These are phyloP conservation scores for Theobroma cacao DNA, from an alignment of 345 rosid genomes.

Conservation along the genomic window DNA sequence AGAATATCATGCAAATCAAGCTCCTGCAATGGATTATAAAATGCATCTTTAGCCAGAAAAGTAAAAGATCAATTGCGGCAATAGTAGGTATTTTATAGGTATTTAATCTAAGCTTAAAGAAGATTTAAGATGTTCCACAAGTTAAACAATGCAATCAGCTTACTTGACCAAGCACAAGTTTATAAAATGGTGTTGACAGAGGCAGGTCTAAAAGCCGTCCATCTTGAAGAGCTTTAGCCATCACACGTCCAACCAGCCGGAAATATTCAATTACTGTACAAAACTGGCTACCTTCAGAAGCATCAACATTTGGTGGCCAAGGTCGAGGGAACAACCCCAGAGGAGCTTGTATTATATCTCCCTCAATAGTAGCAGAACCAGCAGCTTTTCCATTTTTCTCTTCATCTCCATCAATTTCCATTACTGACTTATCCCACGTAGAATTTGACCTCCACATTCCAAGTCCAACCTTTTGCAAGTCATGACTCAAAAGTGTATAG, in stretches of 20 bases:
- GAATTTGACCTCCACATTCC: slow-evolving; percentile 93
- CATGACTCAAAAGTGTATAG: slow-evolving; percentile 93
- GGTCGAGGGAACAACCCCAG: slow-evolving; percentile 95
- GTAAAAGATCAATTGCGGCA: neutral
- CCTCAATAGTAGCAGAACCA: slow-evolving; percentile 33
- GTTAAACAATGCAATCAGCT: slow-evolving; percentile 19
- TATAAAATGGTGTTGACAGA: slow-evolving; percentile 75
- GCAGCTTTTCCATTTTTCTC: slow-evolving; percentile 41
- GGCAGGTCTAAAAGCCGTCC: slow-evolving; percentile 95
- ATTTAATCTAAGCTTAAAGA: neutral
- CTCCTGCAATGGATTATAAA: slow-evolving; percentile 55
- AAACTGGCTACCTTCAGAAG: slow-evolving; percentile 73
- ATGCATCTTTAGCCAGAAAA: neutral
- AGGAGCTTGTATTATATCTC: slow-evolving; percentile 66
- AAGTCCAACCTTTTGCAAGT: slow-evolving; percentile 75
- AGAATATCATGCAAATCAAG: slow-evolving; percentile 91
- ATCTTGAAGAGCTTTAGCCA: slow-evolving; percentile 99
- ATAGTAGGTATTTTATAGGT: neutral
- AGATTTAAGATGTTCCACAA: neutral
- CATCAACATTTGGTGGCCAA: slow-evolving; percentile 74
- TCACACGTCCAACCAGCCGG: slow-evolving; percentile 89
- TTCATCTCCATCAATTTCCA: slow-evolving; percentile 63
- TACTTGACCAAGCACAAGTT: slow-evolving; percentile 92
- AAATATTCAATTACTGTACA: slow-evolving; percentile 75
- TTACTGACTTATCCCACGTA: slow-evolving; percentile 39